These are phyloP conservation scores for Arabidopsis thaliana DNA, from an alignment of 345 rosid species.

Conservation along the genomic window TAIR10.1 NC_003076.8:4311001-4311500, in stretches of 20 bases:
- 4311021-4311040: slow-evolving; percentile 66
- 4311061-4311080: slow-evolving; percentile 50
- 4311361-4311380: slow-evolving; percentile 91
- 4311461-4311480: neutral
- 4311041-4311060: slow-evolving; percentile 86
- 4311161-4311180: slow-evolving; percentile 76
- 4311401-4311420: slow-evolving; percentile 41
- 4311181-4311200: slow-evolving; percentile 69
- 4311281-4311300: slow-evolving; percentile 68
- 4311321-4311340: slow-evolving; percentile 65
- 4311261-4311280: slow-evolving; percentile 61
- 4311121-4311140: neutral
- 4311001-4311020: slow-evolving; percentile 68
- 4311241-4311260: slow-evolving; percentile 77
- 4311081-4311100: neutral
- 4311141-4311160: slow-evolving; percentile 56
- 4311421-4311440: neutral
- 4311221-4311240: slow-evolving; percentile 69
- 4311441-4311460: neutral
- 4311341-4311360: slow-evolving; percentile 77
- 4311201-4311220: slow-evolving; percentile 65
- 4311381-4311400: slow-evolving; percentile 76
- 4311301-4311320: slow-evolving; percentile 79
- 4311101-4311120: neutral
- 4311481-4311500: slow-evolving; percentile 5